Percentiles rank a stretch among this genome's conserved stretches.
Evolutionary conservation across 164 flowering plant genomes (phyloP).

Genomic region (Akebia trifoliata): DNA sequence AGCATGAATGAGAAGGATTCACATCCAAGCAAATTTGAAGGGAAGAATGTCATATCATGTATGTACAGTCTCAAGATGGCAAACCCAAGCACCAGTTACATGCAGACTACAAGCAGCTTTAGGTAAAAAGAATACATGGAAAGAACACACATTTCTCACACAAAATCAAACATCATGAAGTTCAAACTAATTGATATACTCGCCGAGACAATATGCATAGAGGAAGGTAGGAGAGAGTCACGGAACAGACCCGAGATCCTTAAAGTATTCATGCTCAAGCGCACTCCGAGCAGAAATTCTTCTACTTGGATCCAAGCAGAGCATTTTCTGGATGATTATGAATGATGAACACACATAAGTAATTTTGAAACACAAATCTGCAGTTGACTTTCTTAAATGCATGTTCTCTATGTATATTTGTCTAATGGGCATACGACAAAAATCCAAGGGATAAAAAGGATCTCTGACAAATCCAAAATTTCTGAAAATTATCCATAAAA

Average conservation of each 20-base stretch:
- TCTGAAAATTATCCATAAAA: too few relatives aligned
- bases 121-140: conserved; percentile 7
- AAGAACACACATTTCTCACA: conserved; percentile 13
- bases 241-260: conserved; percentile 54
- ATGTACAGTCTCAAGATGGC: conserved; percentile 16
- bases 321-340: conserved; percentile 73
- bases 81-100: conserved; percentile 10
- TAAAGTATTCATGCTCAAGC: conserved; percentile 91
- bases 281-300: conserved; percentile 87
- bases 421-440: too few relatives aligned
- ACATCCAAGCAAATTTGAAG: conserved; percentile 8
- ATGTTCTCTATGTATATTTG: neutral
- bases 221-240: conserved; percentile 24
- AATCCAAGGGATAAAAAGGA: too few relatives aligned
- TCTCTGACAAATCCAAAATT: too few relatives aligned
- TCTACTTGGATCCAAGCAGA: conserved; percentile 80
- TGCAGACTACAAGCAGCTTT: conserved; percentile 11
- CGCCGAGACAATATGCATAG: conserved; percentile 10
- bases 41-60: conserved; percentile 1
- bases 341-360: conserved; percentile 1
- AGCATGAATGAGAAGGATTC: conserved; percentile 9
- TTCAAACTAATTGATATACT: conserved; percentile 10
- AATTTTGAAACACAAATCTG: neutral
- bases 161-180: conserved; percentile 14
- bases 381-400: neutral